Percentiles rank a stretch among this genome's conserved stretches.
phyloP scores from a whole-genome alignment of 176 grass and related monocot species.

The sorghum (Sorghum bicolor) region DNA sequence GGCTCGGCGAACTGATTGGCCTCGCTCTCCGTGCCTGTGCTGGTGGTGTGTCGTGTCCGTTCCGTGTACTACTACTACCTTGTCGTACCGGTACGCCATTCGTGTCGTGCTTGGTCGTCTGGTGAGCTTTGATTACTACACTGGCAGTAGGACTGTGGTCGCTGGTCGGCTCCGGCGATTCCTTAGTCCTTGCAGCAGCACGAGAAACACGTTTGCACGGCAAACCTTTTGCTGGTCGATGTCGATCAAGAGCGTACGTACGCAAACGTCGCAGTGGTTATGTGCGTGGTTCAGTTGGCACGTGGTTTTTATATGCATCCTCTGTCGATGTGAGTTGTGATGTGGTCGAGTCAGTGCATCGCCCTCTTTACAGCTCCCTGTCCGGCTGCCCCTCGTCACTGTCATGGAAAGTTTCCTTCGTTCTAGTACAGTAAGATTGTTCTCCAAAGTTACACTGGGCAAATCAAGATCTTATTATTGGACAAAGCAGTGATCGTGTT shows the following conservation, averaged over 20 bases:
- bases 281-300: not conserved
- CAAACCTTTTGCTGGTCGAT: not conserved
- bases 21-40: not conserved
- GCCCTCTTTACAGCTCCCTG: not conserved
- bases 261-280: not conserved
- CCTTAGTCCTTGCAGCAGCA: not conserved
- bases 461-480: not conserved
- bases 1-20: not conserved
- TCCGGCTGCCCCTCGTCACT: not conserved
- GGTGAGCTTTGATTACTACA: not conserved
- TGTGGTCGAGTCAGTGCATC: not conserved
- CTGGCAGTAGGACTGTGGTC: not conserved
- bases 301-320: not conserved
- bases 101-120: not conserved
- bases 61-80: not conserved
- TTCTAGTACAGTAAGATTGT: no score
- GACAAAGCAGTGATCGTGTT: no score
- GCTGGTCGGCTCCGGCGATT: not conserved
- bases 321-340: not conserved
- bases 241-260: not conserved
- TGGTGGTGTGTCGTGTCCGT: not conserved
- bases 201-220: conserved; percentile 14
- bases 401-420: not conserved
- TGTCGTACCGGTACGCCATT: not conserved
- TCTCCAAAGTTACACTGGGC: no score